These are phyloP conservation scores for Cicer pinnatifidum DNA, from an alignment of 306 rosid genomes.

Conservation along the genomic window DNA sequence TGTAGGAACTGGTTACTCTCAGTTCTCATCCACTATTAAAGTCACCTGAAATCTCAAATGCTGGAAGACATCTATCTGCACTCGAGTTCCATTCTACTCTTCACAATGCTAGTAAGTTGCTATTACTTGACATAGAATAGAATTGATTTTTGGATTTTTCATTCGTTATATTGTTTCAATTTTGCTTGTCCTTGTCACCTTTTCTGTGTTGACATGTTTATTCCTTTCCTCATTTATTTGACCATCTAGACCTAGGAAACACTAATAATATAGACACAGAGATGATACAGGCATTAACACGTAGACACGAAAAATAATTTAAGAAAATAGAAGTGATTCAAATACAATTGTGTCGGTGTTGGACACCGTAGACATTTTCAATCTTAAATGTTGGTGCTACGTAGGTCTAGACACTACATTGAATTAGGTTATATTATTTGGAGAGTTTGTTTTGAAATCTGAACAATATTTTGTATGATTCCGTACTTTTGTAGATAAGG, in stretches of 20 bases:
- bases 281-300: background rate
- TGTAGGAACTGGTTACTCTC: constrained; percentile 83
- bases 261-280: background rate
- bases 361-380: background rate
- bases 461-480: constrained; percentile 26
- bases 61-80: constrained; percentile 89
- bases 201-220: background rate
- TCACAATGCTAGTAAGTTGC: constrained; percentile 61
- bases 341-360: background rate
- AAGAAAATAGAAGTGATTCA: background rate
- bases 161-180: background rate
- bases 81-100: constrained; percentile 80
- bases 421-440: constrained; percentile 6
- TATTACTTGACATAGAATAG: constrained; percentile 16
- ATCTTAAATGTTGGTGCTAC: background rate
- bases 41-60: constrained; percentile 71
- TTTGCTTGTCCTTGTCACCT: background rate
- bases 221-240: background rate
- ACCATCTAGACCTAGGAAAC: background rate
- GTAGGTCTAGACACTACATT: background rate
- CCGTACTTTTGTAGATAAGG: constrained; percentile 44
- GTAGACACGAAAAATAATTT: background rate
- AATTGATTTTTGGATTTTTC: constrained; percentile 13
- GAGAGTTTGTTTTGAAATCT: constrained; percentile 27
- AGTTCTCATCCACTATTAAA: constrained; percentile 67